Evolutionary conservation across 2,329 filamentous ascomycete species (phyloP).

Genomic region (Biscogniauxia sp.): DNA sequence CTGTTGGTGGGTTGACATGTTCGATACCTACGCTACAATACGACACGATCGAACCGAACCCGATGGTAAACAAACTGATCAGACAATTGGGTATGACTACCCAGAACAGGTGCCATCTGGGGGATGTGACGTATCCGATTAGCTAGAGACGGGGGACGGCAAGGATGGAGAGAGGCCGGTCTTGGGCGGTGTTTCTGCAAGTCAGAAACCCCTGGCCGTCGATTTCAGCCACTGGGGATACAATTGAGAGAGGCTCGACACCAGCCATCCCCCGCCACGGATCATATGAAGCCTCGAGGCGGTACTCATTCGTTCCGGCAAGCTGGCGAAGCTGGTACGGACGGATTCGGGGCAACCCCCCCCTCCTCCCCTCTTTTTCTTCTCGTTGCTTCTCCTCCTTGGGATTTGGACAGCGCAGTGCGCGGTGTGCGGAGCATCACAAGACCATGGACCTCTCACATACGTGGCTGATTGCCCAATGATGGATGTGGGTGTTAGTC

Average conservation of each 20-base stretch:
- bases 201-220: not conserved
- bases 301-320: not conserved
- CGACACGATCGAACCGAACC: not conserved
- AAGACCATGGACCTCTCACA: constrained; percentile 4
- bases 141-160: not conserved
- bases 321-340: not conserved
- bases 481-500: not conserved
- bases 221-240: constrained; percentile 4
- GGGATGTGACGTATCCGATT: not conserved
- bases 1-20: not conserved
- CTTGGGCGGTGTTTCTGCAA: not conserved
- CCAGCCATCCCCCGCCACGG: not conserved
- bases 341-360: not conserved
- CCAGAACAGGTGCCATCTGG: not conserved
- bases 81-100: no score
- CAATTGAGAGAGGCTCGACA: not conserved
- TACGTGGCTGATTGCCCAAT: constrained; percentile 9
- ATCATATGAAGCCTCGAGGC: not conserved
- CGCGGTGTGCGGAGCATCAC: constrained; percentile 5
- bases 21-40: not conserved
- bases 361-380: not conserved
- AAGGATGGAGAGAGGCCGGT: not conserved
- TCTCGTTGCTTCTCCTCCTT: not conserved
- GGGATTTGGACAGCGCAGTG: not conserved
- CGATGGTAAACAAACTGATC: not conserved